A percentile compares a stretch with the other conserved stretches of the same genome.
Evolutionary conservation across 768 basidiomycete species (phyloP).

Genomic region (Hysterangium stoloniferum): DNA sequence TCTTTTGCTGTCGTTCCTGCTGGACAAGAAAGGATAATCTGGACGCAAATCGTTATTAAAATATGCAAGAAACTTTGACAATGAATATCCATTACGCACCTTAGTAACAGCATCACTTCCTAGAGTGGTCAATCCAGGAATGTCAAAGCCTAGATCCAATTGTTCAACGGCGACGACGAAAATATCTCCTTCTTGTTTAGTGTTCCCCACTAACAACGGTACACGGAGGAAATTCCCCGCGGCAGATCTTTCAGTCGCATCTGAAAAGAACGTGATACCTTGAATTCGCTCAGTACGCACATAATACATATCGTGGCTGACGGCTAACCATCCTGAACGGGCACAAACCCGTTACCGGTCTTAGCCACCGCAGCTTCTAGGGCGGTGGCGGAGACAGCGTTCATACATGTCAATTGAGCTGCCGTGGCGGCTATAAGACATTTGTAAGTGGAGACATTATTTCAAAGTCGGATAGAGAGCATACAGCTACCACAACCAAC

Average conservation of each 20-base stretch:
- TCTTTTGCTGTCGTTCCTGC: slow-evolving; percentile 7
- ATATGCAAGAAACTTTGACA: too few relatives aligned
- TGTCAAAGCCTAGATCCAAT: background rate
- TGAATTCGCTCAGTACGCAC: background rate
- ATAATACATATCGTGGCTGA: background rate
- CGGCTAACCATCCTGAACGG: slow-evolving; percentile 2
- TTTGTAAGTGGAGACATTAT: too few relatives aligned
- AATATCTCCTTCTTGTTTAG: slow-evolving; percentile 5
- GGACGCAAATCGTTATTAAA: background rate
- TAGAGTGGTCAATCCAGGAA: slow-evolving; percentile 4
- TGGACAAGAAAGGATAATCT: slow-evolving; percentile 4
- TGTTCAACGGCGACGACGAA: slow-evolving; percentile 6
- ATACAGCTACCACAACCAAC: slow-evolving; percentile 7
- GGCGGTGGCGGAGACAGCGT: background rate
- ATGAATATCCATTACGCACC: too few relatives aligned
- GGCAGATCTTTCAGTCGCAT: slow-evolving; percentile 1
- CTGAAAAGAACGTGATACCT: slow-evolving; percentile 9
- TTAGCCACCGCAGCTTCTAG: slow-evolving; percentile 19
- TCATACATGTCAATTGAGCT: slow-evolving; percentile 6
- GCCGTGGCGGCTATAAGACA: background rate
- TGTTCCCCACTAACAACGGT: slow-evolving; percentile 7
- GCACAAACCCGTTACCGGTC: background rate
- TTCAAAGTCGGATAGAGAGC: too few relatives aligned
- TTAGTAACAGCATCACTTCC: slow-evolving; percentile 4
- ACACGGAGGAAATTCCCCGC: slow-evolving; percentile 2